These are phyloP conservation scores for Lactarius hengduanensis DNA, from an alignment of 768 basidiomycete species.

Conservation along the genomic window DNA sequence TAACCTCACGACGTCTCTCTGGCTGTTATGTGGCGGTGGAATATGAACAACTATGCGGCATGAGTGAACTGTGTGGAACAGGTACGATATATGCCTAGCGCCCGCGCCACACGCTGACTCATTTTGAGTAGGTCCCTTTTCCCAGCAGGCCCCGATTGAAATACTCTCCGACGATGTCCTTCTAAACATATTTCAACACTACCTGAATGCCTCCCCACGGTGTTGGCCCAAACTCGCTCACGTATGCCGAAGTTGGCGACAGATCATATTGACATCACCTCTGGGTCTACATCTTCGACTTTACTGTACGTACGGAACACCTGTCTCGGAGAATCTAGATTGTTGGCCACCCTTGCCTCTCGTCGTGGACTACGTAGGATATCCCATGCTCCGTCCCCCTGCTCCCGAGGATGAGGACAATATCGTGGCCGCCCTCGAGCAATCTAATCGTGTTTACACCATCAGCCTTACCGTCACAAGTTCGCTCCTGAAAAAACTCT, in stretches of 20 bases:
- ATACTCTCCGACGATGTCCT: background rate
- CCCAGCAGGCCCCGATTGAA: background rate
- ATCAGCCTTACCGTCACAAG: background rate
- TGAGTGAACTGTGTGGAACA: background rate
- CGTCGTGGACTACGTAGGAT: background rate
- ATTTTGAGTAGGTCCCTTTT: background rate
- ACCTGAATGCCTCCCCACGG: background rate
- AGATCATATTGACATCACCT: background rate
- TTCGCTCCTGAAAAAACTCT: background rate
- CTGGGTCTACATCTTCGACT: background rate
- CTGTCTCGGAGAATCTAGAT: background rate
- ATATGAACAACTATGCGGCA: background rate
- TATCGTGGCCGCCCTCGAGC: background rate
- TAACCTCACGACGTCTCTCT: background rate
- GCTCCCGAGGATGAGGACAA: background rate
- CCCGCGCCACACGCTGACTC: background rate
- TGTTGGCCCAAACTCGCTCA: background rate
- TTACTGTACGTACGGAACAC: background rate
- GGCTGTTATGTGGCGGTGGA: background rate
- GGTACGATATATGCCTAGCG: background rate
- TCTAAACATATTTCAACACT: background rate
- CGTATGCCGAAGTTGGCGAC: background rate
- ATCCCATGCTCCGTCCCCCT: too few relatives aligned
- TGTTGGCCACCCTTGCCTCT: background rate
- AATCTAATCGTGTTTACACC: background rate